These are phyloP conservation scores for Pichia kluyveri DNA, from an alignment of 805 yeast species.

Conservation along the genomic window DNA sequence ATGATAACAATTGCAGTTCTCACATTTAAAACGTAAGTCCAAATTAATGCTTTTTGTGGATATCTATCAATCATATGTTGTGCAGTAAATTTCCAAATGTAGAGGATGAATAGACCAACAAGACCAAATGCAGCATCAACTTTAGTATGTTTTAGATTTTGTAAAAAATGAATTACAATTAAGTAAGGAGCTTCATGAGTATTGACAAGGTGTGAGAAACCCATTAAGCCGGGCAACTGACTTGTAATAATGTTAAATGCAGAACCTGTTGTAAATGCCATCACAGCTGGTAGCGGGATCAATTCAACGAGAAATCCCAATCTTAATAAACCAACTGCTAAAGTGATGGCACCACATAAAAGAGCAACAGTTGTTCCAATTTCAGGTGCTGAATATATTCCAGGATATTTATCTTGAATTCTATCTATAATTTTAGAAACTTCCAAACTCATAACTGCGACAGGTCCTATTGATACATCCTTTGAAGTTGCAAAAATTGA, in stretches of 20 bases:
- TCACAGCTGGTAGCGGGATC: constrained; percentile 83
- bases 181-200: constrained; percentile 63
- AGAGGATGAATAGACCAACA: constrained; percentile 61
- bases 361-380: constrained; percentile 78
- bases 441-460: constrained; percentile 91
- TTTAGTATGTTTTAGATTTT: constrained; percentile 56
- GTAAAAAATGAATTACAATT: constrained; percentile 63
- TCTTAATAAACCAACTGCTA: constrained; percentile 73
- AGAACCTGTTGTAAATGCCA: constrained; percentile 93
- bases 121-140: constrained; percentile 87
- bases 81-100: constrained; percentile 58
- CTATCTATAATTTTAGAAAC: constrained; percentile 65
- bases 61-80: constrained; percentile 50
- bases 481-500: constrained; percentile 92
- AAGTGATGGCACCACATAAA: constrained; percentile 76
- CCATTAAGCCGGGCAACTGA: constrained; percentile 81
- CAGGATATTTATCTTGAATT: constrained; percentile 38
- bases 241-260: constrained; percentile 76
- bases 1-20: constrained; percentile 76
- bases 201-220: constrained; percentile 55
- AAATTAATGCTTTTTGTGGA: constrained; percentile 50
- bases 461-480: constrained; percentile 94
- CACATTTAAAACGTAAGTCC: constrained; percentile 56
- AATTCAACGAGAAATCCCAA: constrained; percentile 82
- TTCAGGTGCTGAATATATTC: constrained; percentile 46